Base-by-base conservation (phyloP, 2,329 filamentous ascomycete genomes). In the Alternaria arbusti region DNA sequence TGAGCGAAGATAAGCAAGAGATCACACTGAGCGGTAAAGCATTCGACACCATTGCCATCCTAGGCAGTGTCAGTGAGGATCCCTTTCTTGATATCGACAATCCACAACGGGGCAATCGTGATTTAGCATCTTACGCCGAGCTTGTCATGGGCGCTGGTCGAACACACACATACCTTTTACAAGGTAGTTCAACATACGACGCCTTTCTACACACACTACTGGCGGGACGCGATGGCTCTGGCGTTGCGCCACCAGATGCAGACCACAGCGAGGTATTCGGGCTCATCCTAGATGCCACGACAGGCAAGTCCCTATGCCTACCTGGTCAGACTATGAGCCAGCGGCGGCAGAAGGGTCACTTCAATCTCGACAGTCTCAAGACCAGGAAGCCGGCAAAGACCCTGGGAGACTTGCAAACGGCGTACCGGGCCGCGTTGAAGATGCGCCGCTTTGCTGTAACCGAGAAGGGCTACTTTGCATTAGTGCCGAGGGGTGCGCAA, bases 241-340 rank as follows among this genome's bases (percentile, higher is more conserved):
- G 64, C 25, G 58, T 50, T 7, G 57, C 57, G 4, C 47, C 58
- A 10, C 65, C 68, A 2, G 65, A 71, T 3, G 30, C 36, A 6
- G 68, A 73, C 2, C 72, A 72, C 25, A 69, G 63, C 50, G 68
- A 73, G 40, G 70, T 70, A 8, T 70, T 75, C 50, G 70, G 70
- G 15, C 63, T 74, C 5, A 64, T 75, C 6, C 57, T 73, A 12
- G 71, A 75, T 43, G 54, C 54, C 6, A 65, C 57, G 0, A 68
- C 64, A 6, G 67, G 68, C 10, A 22, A 56, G 6, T 64, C 61
- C 44, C 66, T 64, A 8, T 66, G 65, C 2, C 52, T 75, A 4
- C 68, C 67, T 6, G 71, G 69, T n/a, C 71, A 74, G 28, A 64
- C 54, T 7, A 74, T 71, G 46, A 70, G 61, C 30, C 17, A 46